Conservation (phyloP, 768 basidiomycete species). For the Boletus subcaerulescens region DNA sequence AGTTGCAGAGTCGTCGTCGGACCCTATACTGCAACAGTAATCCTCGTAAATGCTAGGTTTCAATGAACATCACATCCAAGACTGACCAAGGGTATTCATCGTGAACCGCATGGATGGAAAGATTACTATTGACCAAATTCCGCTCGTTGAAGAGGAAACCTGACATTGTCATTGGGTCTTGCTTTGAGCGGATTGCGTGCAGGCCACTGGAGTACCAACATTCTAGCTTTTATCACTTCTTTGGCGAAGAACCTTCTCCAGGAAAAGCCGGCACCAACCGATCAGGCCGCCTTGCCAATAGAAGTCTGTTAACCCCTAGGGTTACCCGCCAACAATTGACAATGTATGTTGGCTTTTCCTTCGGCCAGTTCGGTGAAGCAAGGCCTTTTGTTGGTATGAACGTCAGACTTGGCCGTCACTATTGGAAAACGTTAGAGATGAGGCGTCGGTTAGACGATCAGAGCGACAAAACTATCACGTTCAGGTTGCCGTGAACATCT, state of each 20-base stretch:
- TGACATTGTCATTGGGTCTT: background rate
- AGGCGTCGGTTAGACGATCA: too few species aligned
- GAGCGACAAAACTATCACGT: too few species aligned
- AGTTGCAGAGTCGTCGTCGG: background rate
- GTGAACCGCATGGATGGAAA: background rate
- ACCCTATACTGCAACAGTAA: background rate
- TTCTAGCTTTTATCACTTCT: constrained; percentile 13
- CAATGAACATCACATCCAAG: background rate
- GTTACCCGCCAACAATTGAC: too few species aligned
- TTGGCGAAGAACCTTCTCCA: background rate
- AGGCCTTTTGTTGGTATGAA: too few species aligned
- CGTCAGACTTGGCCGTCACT: background rate
- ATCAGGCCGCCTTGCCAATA: constrained; percentile 4
- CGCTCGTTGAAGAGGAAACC: background rate
- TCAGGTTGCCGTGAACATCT: background rate
- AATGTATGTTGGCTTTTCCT: too few species aligned
- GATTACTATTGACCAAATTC: background rate
- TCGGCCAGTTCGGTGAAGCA: too few species aligned
- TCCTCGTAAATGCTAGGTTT: background rate
- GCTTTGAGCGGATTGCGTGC: background rate
- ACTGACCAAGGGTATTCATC: background rate
- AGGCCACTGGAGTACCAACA: background rate
- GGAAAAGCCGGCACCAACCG: background rate
- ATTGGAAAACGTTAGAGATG: too few species aligned
- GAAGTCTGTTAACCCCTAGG: too few species aligned